Evolutionary conservation across 164 flowering plant genomes (phyloP).

Genomic region (Buxus sempervirens): DNA sequence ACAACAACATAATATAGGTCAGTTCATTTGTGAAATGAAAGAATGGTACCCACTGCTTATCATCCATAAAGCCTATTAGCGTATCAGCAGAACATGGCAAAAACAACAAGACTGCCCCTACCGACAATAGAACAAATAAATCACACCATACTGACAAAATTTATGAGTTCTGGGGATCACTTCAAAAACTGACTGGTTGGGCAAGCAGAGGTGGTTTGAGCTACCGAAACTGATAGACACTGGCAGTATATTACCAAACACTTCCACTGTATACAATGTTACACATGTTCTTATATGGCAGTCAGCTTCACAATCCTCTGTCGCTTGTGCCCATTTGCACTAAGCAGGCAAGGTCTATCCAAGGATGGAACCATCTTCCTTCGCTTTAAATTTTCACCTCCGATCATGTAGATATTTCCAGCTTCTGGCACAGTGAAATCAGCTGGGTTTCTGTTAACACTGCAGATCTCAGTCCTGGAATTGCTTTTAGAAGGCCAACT

Average conservation of each 20-base stretch:
- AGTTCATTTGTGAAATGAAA: background rate
- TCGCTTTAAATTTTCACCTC: slow-evolving; percentile 35
- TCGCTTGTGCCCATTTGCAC: slow-evolving; percentile 25
- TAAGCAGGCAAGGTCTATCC: slow-evolving; percentile 14
- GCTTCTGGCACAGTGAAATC: slow-evolving; percentile 61
- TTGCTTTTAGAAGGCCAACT: slow-evolving; percentile 19
- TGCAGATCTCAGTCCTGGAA: slow-evolving; percentile 29
- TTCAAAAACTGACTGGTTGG: too few species aligned
- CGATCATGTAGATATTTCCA: slow-evolving; percentile 51
- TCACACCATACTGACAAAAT: too few species aligned
- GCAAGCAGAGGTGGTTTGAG: background rate
- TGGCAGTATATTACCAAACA: background rate
- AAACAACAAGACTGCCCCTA: background rate
- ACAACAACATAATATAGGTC: background rate
- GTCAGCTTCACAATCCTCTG: slow-evolving; percentile 31
- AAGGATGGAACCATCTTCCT: slow-evolving; percentile 13
- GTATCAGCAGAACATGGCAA: background rate
- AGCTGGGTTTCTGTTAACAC: slow-evolving; percentile 73
- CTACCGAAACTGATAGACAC: too few species aligned
- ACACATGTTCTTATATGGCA: slow-evolving; percentile 15
- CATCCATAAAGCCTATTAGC: background rate
- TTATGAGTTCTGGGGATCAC: too few species aligned
- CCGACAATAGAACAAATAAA: background rate
- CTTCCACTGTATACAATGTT: background rate
- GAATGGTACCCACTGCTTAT: background rate